Conservation (phyloP, 306 rosid species). For the Lupinus albus region DNA sequence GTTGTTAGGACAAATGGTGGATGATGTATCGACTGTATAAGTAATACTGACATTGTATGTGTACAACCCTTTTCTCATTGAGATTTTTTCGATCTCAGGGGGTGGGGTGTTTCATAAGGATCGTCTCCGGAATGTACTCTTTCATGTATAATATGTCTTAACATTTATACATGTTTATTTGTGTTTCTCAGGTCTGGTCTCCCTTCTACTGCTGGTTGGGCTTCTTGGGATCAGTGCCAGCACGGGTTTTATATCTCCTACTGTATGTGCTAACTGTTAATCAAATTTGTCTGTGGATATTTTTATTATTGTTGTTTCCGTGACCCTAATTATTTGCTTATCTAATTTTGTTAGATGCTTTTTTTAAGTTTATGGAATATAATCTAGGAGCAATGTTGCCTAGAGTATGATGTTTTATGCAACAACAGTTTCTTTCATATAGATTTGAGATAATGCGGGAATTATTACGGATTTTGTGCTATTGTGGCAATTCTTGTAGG, state of each 20-base stretch:
- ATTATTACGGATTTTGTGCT: neutral
- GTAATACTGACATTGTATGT: no score
- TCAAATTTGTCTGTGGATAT: neutral
- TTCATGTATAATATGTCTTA: neutral
- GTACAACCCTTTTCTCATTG: no score
- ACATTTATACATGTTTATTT: constrained; percentile 40
- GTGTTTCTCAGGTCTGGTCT: constrained; percentile 59
- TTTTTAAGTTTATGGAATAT: constrained; percentile 12
- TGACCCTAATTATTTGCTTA: constrained; percentile 12
- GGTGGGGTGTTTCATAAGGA: no score
- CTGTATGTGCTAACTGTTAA: constrained; percentile 59
- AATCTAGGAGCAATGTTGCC: neutral
- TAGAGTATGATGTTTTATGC: constrained; percentile 6
- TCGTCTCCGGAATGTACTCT: no score
- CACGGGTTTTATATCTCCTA: constrained; percentile 62
- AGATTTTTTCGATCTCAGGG: no score
- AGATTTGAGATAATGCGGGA: constrained; percentile 27
- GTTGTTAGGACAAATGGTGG: no score
- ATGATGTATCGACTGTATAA: no score
- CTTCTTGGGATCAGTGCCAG: constrained; percentile 64
- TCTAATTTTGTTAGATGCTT: constrained; percentile 12
- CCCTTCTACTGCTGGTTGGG: constrained; percentile 64
- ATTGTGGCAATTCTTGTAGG: constrained; percentile 43
- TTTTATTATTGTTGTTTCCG: constrained; percentile 10
- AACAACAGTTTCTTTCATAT: neutral